Conservation (phyloP, 2,329 filamentous ascomycete genomes). For the Exophiala aquamarina region DNA sequence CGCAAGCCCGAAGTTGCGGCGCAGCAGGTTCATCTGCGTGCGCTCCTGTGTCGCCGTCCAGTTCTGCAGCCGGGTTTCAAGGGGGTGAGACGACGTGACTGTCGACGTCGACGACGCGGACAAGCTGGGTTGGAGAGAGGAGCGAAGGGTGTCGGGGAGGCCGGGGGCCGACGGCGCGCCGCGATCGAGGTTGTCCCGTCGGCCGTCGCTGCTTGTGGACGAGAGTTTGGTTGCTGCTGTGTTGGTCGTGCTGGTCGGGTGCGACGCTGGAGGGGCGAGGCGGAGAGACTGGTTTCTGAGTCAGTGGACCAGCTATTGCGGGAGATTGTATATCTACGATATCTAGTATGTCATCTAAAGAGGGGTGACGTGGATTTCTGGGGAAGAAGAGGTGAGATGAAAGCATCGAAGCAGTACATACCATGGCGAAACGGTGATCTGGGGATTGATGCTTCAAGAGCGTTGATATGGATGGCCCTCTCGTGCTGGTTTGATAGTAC, state of each 20-base stretch:
- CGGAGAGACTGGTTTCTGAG: conserved; percentile 69
- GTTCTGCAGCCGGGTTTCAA: conserved; percentile 82
- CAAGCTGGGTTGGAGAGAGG: conserved; percentile 55
- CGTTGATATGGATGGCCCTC: too few relatives aligned
- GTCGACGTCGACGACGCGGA: conserved; percentile 25
- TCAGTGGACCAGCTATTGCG: background rate
- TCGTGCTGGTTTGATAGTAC: too few relatives aligned
- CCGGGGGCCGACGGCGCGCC: conserved; percentile 88
- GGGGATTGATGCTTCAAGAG: too few relatives aligned
- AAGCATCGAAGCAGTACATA: too few relatives aligned
- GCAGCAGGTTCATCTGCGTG: conserved; percentile 84
- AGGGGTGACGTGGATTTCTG: too few relatives aligned
- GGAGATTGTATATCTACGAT: too few relatives aligned
- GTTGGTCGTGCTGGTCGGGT: conserved; percentile 68
- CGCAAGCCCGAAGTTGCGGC: conserved; percentile 84
- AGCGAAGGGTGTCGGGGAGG: conserved; percentile 88
- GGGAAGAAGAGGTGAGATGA: too few relatives aligned
- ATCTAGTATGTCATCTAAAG: too few relatives aligned
- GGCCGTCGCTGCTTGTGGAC: conserved; percentile 48
- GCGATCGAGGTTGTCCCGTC: conserved; percentile 45
- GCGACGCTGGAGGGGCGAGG: conserved; percentile 71
- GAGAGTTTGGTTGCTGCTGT: conserved; percentile 53
- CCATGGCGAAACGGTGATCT: too few relatives aligned
- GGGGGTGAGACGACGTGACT: conserved; percentile 71
- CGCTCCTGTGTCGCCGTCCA: conserved; percentile 89